Conservation (phyloP, 441 rosid genomes). For the Brassica balearica region DNA sequence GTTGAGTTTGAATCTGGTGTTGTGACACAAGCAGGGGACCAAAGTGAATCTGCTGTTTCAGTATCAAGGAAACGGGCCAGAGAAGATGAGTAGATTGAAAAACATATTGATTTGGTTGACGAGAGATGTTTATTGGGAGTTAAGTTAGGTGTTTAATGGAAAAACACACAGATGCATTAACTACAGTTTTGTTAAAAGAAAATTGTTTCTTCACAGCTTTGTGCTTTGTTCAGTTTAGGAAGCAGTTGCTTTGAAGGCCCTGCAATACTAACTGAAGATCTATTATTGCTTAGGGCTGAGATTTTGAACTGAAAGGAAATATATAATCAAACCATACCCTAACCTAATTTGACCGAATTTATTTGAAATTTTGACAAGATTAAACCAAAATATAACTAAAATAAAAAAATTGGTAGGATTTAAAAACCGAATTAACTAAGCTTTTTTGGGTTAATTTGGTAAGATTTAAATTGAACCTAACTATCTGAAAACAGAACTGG, state of each 20-base stretch:
- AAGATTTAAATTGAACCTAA: too few species aligned
- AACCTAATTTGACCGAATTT: too few species aligned
- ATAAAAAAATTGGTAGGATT: too few species aligned
- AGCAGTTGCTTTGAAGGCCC: constrained; percentile 18
- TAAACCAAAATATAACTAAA: too few species aligned
- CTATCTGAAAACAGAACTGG: too few species aligned
- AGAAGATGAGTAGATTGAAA: constrained; percentile 22
- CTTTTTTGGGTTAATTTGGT: too few species aligned
- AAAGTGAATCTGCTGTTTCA: constrained; percentile 13
- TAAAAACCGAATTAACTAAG: too few species aligned
- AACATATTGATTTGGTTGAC: background rate
- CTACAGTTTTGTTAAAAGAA: constrained; percentile 27
- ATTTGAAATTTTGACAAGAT: too few species aligned
- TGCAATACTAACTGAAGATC: constrained; percentile 13
- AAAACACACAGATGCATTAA: constrained; percentile 10
- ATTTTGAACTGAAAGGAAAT: too few species aligned
- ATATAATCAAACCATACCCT: too few species aligned
- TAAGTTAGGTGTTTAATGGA: constrained; percentile 21
- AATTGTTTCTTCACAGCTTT: constrained; percentile 13
- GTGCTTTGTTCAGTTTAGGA: constrained; percentile 14
- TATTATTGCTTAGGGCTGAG: too few species aligned
- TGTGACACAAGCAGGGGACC: constrained; percentile 15
- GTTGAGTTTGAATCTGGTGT: background rate
- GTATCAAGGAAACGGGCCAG: constrained; percentile 38
- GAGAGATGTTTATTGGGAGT: constrained; percentile 7